Conservation (phyloP, 2,329 filamentous ascomycete genomes). For the Aspergillus tamarii region DNA sequence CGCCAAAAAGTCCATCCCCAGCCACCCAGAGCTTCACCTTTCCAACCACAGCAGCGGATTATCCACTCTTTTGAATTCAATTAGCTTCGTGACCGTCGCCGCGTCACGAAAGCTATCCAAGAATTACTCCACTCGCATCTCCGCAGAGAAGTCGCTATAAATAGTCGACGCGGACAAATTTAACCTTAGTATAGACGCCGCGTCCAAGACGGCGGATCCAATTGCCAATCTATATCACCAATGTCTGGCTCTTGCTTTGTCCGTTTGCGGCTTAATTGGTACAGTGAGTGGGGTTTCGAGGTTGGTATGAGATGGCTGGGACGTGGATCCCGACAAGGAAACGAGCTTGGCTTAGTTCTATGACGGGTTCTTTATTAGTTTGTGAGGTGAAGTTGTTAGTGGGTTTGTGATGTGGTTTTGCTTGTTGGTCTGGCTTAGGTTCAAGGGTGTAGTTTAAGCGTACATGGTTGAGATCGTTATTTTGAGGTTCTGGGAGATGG, state of each 20-base stretch:
- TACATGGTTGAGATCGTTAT: too few relatives aligned
- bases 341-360: neutral
- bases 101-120: neutral
- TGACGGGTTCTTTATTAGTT: neutral
- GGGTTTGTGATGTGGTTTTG: neutral
- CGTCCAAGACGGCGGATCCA: neutral
- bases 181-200: neutral
- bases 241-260: neutral
- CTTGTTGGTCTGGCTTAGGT: neutral
- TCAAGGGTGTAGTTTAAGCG: neutral
- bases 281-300: neutral
- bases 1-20: neutral
- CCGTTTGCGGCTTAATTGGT: neutral
- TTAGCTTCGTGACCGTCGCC: neutral
- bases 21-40: neutral
- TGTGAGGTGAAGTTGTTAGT: neutral
- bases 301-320: constrained; percentile 2
- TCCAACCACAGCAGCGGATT: neutral
- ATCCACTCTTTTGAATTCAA: neutral
- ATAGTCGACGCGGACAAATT: neutral
- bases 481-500: too few relatives aligned
- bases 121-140: neutral
- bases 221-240: neutral
- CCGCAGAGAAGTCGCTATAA: neutral
- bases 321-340: neutral